Percentiles rank a stretch among this genome's conserved stretches.
phyloP scores from a whole-genome alignment of 2,329 filamentous ascomycete species.

The Aspergillus arachidicola region DNA sequence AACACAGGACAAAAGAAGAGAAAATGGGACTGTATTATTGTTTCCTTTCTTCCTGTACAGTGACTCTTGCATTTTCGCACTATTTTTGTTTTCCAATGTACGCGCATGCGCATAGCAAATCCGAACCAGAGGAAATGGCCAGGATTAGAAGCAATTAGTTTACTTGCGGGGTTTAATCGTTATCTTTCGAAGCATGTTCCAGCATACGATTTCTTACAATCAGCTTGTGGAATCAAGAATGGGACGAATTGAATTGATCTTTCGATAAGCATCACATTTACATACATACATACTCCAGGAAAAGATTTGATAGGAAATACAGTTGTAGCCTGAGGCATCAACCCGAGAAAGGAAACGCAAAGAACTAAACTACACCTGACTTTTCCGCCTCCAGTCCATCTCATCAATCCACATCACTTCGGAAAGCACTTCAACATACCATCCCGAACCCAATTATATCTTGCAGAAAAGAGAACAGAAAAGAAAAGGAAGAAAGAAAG shows the following conservation, averaged over 20 bases:
- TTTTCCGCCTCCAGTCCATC: not conserved
- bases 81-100: not conserved
- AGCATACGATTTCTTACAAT: not conserved
- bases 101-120: not conserved
- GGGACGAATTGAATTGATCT: not conserved
- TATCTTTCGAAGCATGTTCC: not conserved
- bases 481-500: not conserved
- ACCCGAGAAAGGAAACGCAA: not conserved
- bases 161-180: not conserved
- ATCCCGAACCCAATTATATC: not conserved
- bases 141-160: not conserved
- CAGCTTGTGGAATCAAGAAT: not conserved
- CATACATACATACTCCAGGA: not conserved
- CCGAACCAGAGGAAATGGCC: not conserved
- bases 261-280: not conserved
- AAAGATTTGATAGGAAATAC: not conserved
- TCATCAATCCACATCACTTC: not conserved
- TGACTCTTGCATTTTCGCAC: not conserved
- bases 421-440: not conserved
- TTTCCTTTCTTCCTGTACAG: not conserved
- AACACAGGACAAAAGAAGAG: not conserved
- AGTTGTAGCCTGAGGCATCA: conserved; percentile 4
- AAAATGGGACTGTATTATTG: not conserved
- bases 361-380: not conserved
- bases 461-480: not conserved